These are phyloP conservation scores for Capillidium heterosporum DNA, from an alignment of 371 early-diverging fungal species.

Conservation along the genomic window DNA sequence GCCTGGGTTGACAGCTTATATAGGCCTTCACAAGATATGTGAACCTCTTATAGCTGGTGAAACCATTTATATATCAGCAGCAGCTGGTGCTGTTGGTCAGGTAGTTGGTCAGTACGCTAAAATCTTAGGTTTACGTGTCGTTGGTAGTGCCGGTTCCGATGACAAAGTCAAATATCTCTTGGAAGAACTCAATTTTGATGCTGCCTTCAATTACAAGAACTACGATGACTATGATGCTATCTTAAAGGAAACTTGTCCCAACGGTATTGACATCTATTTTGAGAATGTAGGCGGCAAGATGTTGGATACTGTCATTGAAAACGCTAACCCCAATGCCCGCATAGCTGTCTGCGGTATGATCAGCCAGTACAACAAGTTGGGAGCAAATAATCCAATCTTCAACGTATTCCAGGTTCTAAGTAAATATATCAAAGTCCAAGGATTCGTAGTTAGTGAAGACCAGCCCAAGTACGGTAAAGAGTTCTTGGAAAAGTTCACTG, in stretches of 20 bases:
- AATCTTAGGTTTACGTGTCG: slow-evolving; percentile 28
- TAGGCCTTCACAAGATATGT: slow-evolving; percentile 25
- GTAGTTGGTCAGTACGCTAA: slow-evolving; percentile 46
- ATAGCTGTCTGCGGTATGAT: slow-evolving; percentile 37
- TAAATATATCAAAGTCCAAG: slow-evolving; percentile 27
- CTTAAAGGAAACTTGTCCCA: slow-evolving; percentile 23
- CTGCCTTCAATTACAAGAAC: slow-evolving; percentile 56
- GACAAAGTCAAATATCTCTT: slow-evolving; percentile 39
- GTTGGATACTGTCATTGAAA: slow-evolving; percentile 30
- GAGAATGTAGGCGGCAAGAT: slow-evolving; percentile 51
- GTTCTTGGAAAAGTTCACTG: slow-evolving; percentile 22
- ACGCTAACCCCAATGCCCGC: slow-evolving; percentile 24
- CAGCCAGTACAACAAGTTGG: slow-evolving; percentile 40
- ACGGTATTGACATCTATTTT: slow-evolving; percentile 50
- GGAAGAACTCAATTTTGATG: slow-evolving; percentile 30
- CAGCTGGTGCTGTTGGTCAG: slow-evolving; percentile 44
- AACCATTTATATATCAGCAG: slow-evolving; percentile 32
- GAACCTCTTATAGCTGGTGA: slow-evolving; percentile 41
- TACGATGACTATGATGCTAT: slow-evolving; percentile 14
- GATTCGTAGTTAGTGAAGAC: slow-evolving; percentile 28
- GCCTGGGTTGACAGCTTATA: slow-evolving; percentile 35
- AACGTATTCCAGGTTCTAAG: slow-evolving; percentile 23
- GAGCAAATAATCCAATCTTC: slow-evolving; percentile 20
- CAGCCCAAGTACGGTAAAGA: slow-evolving; percentile 14
- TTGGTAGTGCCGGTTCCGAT: slow-evolving; percentile 45